phyloP scores from a whole-genome alignment of 2,329 filamentous ascomycete genomes.

The Periglandula ipomoeae region DNA sequence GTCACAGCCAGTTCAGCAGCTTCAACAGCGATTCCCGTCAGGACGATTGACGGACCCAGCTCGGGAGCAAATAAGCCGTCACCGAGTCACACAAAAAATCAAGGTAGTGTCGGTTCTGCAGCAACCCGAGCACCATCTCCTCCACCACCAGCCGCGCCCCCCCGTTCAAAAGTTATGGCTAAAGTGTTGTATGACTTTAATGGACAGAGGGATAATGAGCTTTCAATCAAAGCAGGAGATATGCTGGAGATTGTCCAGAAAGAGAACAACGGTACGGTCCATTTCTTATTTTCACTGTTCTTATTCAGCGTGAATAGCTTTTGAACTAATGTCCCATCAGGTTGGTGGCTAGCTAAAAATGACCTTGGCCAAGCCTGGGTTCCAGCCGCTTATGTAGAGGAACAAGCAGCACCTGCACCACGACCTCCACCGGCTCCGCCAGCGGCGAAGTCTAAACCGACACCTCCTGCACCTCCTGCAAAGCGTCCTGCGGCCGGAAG shows the following conservation, averaged over 20 bases:
- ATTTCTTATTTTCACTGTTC: background rate
- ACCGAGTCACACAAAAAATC: constrained; percentile 45
- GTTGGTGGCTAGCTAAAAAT: constrained; percentile 93
- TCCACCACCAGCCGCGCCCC: constrained; percentile 55
- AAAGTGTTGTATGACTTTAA: constrained; percentile 90
- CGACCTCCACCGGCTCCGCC: constrained; percentile 59
- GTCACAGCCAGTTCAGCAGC: constrained; percentile 6
- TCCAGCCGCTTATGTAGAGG: constrained; percentile 88
- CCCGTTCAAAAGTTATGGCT: constrained; percentile 61
- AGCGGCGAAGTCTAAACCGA: constrained; percentile 49
- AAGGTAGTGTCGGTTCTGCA: constrained; percentile 41
- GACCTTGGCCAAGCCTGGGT: constrained; percentile 74
- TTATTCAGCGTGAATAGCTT: background rate
- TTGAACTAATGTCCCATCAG: constrained; percentile 37
- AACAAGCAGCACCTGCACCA: constrained; percentile 56
- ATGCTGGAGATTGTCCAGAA: constrained; percentile 87
- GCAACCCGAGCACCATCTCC: constrained; percentile 50
- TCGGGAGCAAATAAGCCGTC: constrained; percentile 19
- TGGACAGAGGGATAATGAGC: constrained; percentile 75
- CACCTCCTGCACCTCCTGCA: constrained; percentile 66
- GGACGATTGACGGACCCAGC: constrained; percentile 4
- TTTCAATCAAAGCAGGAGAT: constrained; percentile 71
- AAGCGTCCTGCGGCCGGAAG: constrained; percentile 67
- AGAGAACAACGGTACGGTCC: constrained; percentile 75
- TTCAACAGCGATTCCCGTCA: background rate